A percentile compares a stretch with the other conserved stretches of the same genome.
Evolutionary conservation across 768 basidiomycete genomes (phyloP).

Genomic region (Lactarius sp.): DNA sequence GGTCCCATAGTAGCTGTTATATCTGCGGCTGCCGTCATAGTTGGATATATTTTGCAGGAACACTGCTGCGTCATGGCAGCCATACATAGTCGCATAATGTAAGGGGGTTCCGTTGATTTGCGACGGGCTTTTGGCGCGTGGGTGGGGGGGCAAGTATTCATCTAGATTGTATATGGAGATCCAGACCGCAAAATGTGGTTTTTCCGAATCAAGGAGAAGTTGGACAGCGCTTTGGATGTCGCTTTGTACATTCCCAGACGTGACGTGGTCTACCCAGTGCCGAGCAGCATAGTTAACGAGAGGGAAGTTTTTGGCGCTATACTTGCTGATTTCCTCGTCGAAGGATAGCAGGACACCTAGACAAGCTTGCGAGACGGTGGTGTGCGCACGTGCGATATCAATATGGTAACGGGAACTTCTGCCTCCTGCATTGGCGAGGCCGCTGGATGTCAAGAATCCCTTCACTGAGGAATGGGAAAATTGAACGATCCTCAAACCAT

Average conservation of each 20-base stretch:
- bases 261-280: background rate
- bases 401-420: background rate
- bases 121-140: background rate
- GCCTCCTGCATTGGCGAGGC: background rate
- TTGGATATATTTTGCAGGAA: background rate
- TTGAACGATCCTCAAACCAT: background rate
- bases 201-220: background rate
- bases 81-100: background rate
- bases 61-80: background rate
- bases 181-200: background rate
- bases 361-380: background rate
- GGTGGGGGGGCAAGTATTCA: background rate
- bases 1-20: too few relatives aligned
- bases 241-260: background rate
- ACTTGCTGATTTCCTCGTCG: background rate
- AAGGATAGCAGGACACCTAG: background rate
- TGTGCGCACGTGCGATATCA: background rate
- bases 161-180: background rate
- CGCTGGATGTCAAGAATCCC: background rate
- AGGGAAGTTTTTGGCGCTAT: background rate
- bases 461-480: background rate
- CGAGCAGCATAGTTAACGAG: background rate
- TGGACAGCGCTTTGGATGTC: background rate
- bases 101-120: background rate
- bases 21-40: fast-evolving